Conservation (phyloP, 257 asterid genomes). For the Ilex aquifolium region DNA sequence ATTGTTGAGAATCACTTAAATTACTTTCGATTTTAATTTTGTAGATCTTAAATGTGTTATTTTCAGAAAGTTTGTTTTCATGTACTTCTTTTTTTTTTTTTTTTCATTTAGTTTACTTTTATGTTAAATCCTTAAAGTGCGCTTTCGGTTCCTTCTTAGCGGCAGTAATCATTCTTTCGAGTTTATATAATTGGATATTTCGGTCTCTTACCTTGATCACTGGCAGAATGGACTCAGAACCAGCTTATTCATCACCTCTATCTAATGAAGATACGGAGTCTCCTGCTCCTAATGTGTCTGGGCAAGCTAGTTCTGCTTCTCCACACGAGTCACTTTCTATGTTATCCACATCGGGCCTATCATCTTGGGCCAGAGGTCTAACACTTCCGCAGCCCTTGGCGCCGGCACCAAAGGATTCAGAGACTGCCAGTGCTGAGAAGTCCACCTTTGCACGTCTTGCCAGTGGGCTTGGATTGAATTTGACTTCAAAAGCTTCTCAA, state of each 20-base stretch:
- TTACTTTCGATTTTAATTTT: too few species aligned
- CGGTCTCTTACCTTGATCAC: slow-evolving; percentile 9
- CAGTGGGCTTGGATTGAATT: slow-evolving; percentile 69
- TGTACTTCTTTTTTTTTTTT: too few species aligned
- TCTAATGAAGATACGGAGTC: slow-evolving; percentile 39
- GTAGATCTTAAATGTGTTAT: too few species aligned
- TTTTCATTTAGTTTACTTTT: too few species aligned
- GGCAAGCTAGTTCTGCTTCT: slow-evolving; percentile 25
- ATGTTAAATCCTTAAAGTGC: too few species aligned
- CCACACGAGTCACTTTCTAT: slow-evolving; percentile 39
- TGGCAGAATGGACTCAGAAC: slow-evolving; percentile 59
- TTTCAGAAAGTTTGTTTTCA: too few species aligned
- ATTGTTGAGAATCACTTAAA: too few species aligned
- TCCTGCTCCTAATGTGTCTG: slow-evolving; percentile 18
- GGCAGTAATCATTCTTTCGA: too few species aligned
- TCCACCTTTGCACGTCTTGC: slow-evolving; percentile 73
- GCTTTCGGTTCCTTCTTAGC: too few species aligned
- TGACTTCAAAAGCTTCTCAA: slow-evolving; percentile 38
- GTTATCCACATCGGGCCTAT: slow-evolving; percentile 42
- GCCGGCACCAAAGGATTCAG: slow-evolving; percentile 35
- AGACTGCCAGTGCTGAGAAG: slow-evolving; percentile 34
- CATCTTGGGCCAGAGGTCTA: slow-evolving; percentile 65
- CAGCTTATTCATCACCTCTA: slow-evolving; percentile 37
- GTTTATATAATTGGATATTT: slow-evolving; percentile 1
- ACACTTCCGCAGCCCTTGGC: slow-evolving; percentile 47